These are phyloP conservation scores for Russula olivacea DNA, from an alignment of 768 basidiomycete genomes.

Conservation along the genomic window DNA sequence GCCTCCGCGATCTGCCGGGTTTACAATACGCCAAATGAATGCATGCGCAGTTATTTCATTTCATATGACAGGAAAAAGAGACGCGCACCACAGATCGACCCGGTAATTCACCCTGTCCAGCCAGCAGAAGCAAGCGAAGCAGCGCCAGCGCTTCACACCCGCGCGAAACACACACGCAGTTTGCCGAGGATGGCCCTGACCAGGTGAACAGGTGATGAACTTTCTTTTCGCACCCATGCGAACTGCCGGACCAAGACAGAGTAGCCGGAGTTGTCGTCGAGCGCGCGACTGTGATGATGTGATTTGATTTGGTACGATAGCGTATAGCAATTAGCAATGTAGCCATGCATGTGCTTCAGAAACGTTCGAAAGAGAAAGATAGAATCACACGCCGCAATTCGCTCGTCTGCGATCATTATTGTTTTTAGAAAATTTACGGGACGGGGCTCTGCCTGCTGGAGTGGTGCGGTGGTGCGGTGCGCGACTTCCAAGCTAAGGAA, in stretches of 20 bases:
- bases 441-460: neutral
- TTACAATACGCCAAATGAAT: neutral
- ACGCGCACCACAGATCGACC: neutral
- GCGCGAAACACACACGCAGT: neutral
- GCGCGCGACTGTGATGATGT: too few species aligned
- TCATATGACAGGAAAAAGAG: neutral
- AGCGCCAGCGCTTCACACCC: neutral
- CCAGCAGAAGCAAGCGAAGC: neutral
- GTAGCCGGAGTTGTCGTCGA: too few species aligned
- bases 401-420: neutral
- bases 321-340: too few species aligned
- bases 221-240: too few species aligned
- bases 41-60: neutral
- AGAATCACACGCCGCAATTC: neutral
- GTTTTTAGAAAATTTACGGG: neutral
- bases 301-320: too few species aligned
- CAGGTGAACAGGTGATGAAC: neutral
- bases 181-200: neutral
- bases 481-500: neutral
- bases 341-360: neutral
- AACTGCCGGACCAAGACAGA: too few species aligned
- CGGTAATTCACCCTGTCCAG: neutral
- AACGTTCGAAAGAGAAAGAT: neutral
- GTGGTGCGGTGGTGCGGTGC: slow-evolving; percentile 4
- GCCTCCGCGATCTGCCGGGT: neutral